Conservation (phyloP, 495 filamentous ascomycete species). For the Chaetomidium leptoderma region DNA sequence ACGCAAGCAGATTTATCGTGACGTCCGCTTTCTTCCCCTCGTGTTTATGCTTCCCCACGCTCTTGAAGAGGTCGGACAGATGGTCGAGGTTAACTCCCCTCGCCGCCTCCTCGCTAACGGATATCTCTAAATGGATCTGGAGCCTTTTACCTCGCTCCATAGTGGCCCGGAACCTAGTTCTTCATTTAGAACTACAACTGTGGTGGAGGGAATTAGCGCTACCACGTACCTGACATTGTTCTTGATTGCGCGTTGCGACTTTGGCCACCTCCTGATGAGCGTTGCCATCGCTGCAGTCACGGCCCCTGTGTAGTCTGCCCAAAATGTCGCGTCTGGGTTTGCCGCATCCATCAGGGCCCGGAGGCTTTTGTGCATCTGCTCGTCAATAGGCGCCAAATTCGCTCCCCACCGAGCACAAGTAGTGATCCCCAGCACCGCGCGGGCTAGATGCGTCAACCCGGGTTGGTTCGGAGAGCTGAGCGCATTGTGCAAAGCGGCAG, state of each 20-base stretch:
- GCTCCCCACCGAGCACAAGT: conserved; percentile 75
- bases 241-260: conserved; percentile 19
- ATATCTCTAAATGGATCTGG: conserved; percentile 32
- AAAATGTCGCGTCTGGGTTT: conserved; percentile 37
- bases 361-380: conserved; percentile 37
- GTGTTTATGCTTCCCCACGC: conserved; percentile 28
- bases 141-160: conserved; percentile 26
- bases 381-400: conserved; percentile 51
- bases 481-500: conserved; percentile 67
- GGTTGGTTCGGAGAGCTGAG: conserved; percentile 64
- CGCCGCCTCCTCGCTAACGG: conserved; percentile 23
- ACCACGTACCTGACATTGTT: conserved; percentile 33
- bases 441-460: conserved; percentile 66
- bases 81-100: conserved; percentile 25
- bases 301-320: conserved; percentile 44
- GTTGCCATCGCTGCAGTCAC: conserved; percentile 34
- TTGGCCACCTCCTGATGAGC: conserved; percentile 35
- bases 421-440: conserved; percentile 66
- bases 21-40: conserved; percentile 27
- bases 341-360: conserved; percentile 31
- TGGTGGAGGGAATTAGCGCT: not conserved
- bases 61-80: conserved; percentile 31
- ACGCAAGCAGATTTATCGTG: conserved; percentile 13
- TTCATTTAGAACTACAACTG: not conserved
- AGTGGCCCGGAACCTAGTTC: conserved; percentile 29